Base-by-base conservation (phyloP, 352 stramenopile species). In the Globisporangium emineosum region DNA sequence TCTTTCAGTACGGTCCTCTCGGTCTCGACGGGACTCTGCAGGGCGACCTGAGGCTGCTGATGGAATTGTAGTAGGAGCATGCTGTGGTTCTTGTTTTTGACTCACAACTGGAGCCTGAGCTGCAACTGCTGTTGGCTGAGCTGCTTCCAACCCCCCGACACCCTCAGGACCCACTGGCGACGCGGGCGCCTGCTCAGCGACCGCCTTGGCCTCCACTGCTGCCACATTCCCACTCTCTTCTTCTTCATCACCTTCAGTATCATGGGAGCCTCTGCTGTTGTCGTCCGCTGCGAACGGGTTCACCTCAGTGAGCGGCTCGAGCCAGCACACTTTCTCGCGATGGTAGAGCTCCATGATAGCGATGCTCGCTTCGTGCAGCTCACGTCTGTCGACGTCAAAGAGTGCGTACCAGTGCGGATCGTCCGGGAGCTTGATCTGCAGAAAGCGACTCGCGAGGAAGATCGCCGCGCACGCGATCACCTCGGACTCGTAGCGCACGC, bases 401-500 rank as follows among this genome's bases (percentile, higher is more conserved):
- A 93, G 71, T 60, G 67, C 47, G 58, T 84, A 90, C 84, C 84
- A 93, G 35, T 78, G 57, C 37, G 83, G 81, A 54, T 75, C 65
- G 23, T 83, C 72, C 0, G 84, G 84, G 10, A 93, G 55, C 42
- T 79, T 77, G 35, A 90, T 73, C 2, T 71, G 66, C 23, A 89
- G 68, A 52, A 81, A 72, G 17, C 87, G 83, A 6, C 83, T 86
- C 2, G 90, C 81, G 45, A 98, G 76, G 63, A 94, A 96, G 60
- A 97, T 94, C 35, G 91, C 91, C 40, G 89, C 88, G 68, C 92
- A 97, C 2, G 91, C 91, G 52, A 97, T 96, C 15, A 87, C 78
- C 62, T 96, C 79, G 1, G 89, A 81, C 4, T 72, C 72, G 67
- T 83, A 95, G 10, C 90, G 73, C 49, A 97, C 79, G 59, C 86